A percentile compares a stretch with the other conserved stretches of the same genome.
Conservation (phyloP, 148 eudicot genomes). For the Dianthus caryophyllus region DNA sequence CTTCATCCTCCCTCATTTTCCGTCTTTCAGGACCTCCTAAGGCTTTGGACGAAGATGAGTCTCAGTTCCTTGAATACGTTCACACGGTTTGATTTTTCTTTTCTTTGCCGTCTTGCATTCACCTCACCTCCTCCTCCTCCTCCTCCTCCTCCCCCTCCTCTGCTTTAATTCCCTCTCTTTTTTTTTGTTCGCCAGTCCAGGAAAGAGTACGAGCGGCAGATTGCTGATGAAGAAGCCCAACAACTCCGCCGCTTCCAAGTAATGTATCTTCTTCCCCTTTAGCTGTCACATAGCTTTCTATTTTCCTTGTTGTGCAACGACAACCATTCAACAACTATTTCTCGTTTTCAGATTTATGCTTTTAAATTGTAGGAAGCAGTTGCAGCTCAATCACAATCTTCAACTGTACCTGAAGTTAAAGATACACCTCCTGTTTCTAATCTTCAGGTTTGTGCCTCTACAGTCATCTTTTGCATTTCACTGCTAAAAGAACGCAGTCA, state of each 20-base stretch:
- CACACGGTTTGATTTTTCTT: conserved; percentile 47
- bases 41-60: conserved; percentile 95
- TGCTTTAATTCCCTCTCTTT: background rate
- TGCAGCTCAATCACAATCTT: conserved; percentile 47
- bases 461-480: too few species aligned
- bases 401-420: conserved; percentile 30
- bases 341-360: background rate
- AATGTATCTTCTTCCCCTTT: background rate
- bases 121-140: background rate
- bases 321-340: too few species aligned
- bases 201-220: conserved; percentile 64
- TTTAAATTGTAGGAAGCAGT: conserved; percentile 45
- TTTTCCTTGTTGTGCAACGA: too few species aligned
- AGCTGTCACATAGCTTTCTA: too few species aligned
- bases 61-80: conserved; percentile 79
- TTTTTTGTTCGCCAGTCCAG: conserved; percentile 42
- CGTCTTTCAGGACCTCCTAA: conserved; percentile 84
- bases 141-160: background rate
- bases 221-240: conserved; percentile 81
- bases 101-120: too few species aligned
- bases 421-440: conserved; percentile 31
- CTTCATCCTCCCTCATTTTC: background rate
- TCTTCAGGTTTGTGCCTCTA: conserved; percentile 38
- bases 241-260: conserved; percentile 81
- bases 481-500: too few species aligned